Evolutionary conservation across 148 eudicot genomes (phyloP).

Genomic region (Rhododendron vialii): DNA sequence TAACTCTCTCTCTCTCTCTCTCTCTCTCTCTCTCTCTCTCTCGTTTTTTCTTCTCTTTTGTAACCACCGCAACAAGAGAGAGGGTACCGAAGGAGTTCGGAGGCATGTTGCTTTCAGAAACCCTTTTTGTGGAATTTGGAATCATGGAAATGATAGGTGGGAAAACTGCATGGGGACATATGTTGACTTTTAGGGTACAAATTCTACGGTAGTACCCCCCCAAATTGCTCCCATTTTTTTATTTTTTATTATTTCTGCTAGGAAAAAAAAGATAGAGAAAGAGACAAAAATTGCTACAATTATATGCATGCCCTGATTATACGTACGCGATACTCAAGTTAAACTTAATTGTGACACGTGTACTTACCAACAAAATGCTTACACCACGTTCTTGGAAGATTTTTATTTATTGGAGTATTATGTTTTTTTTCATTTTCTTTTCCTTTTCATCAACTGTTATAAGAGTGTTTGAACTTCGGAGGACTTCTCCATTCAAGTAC

Average conservation of each 20-base stretch:
- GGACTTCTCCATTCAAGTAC: not conserved
- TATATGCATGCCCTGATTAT: not conserved
- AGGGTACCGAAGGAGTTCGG: not conserved
- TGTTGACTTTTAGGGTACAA: not conserved
- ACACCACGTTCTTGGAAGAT: not conserved
- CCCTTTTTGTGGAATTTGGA: not conserved
- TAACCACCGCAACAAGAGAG: not conserved
- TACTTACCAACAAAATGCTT: not conserved
- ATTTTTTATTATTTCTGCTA: no score
- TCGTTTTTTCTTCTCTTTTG: not conserved
- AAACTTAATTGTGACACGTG: not conserved
- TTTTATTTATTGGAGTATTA: not conserved
- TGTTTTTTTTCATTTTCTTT: not conserved
- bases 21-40: not conserved
- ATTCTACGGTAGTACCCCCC: not conserved
- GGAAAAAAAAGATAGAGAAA: not conserved
- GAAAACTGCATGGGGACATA: conserved; percentile 1
- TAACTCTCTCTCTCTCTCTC: not conserved
- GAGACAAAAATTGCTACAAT: not conserved
- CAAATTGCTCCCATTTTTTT: not conserved
- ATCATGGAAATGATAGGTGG: not conserved
- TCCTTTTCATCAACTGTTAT: not conserved
- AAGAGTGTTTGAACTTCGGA: not conserved
- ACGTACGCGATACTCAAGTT: not conserved
- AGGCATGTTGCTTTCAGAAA: conserved; percentile 7